Evolutionary conservation across 73 alveolate species (phyloP), one percentile per base, ranked within the genome.

Genomic region (Stentor coeruleus): DNA sequence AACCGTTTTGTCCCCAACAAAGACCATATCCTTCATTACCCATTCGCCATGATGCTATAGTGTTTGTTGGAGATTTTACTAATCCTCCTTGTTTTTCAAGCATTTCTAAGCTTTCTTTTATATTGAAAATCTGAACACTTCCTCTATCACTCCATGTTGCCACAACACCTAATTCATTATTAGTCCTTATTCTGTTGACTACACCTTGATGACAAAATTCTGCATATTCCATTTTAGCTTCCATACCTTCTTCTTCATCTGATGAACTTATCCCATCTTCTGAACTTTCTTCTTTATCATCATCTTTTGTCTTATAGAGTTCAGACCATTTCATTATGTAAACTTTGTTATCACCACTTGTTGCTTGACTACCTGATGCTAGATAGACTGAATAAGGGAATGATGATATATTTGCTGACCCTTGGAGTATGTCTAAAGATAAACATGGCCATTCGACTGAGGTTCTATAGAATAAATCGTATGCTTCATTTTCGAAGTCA

Each of bases 381-480:
- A 95, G 90, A 81, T 95, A 89, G 38, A 91, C 89, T 58, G 91
- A 86, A 86, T 89, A 93, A 3, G 99, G 99, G 88, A 88, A 94
- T 40, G 80, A 82, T 74, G 84, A 35, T 86, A 79, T 37, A 49
- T 79, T 88, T 81, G 83, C 83, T 59, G 74, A 36, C n/a, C n/a
- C n/a, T 76, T 84, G 66, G 31, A 95, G 79, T 74, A 89, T 66
- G 83, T 95, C 99, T 39, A 95, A 86, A 14, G 96, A 87, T 39
- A 95, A 87, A 86, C 98, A 89, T 28, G 99, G 98, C 99, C 99
- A 95, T 82, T 95, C 98, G 0, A 92, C 98, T 76, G 92, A 92
- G 42, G 97, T 93, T 82, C 99, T 82, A 83, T 95, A 97, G 28
- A 95, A 85, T 97, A 95, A 90, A 83, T 91, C 95, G 83, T 95